These are phyloP conservation scores for Mortierella sp. DNA, from an alignment of 371 early-diverging fungal species.

Conservation along the genomic window DNA sequence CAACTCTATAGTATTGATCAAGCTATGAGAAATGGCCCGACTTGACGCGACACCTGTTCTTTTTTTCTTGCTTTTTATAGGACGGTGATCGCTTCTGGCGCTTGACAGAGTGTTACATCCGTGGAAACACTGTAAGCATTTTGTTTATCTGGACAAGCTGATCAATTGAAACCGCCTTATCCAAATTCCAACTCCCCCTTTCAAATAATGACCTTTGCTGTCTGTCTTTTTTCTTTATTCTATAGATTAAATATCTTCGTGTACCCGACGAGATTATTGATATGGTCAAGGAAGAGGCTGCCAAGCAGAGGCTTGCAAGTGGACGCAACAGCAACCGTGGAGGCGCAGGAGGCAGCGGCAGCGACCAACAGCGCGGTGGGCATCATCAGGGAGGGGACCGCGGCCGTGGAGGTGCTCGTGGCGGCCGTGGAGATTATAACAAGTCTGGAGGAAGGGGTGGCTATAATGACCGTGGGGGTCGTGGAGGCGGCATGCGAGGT, in stretches of 20 bases:
- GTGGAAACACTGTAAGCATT: slow-evolving; percentile 82
- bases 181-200: too few species aligned
- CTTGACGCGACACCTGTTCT: background rate
- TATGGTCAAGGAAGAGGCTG: slow-evolving; percentile 84
- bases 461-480: slow-evolving; percentile 59
- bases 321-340: slow-evolving; percentile 61
- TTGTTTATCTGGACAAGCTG: background rate
- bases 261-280: slow-evolving; percentile 95
- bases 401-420: slow-evolving; percentile 67
- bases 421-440: slow-evolving; percentile 65
- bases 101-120: slow-evolving; percentile 91
- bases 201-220: too few species aligned
- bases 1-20: too few species aligned
- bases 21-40: background rate
- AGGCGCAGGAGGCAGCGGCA: slow-evolving; percentile 45
- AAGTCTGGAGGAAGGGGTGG: slow-evolving; percentile 59
- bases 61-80: slow-evolving; percentile 46
- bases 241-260: slow-evolving; percentile 90
- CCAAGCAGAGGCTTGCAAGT: slow-evolving; percentile 54
- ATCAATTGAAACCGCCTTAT: background rate
- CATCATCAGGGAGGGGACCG: slow-evolving; percentile 58
- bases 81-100: slow-evolving; percentile 96
- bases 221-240: background rate
- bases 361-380: slow-evolving; percentile 55
- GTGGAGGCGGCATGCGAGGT: slow-evolving; percentile 60